Percentiles rank a stretch among this genome's conserved stretches.
Conservation (phyloP, 441 rosid species). For the Eruca vesicaria region DNA sequence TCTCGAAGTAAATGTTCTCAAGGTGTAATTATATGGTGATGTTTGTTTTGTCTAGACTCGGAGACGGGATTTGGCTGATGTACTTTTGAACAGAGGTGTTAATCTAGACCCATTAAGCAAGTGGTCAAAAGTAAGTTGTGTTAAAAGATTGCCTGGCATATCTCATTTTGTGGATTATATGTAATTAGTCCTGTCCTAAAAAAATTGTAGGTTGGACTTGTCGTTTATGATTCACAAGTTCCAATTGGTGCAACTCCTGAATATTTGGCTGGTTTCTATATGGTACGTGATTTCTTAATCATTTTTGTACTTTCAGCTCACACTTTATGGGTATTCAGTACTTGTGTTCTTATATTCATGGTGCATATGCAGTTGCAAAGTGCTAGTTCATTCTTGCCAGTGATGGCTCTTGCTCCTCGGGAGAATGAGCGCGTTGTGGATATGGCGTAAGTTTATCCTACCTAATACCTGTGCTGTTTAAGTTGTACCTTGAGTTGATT, state of each 20-base stretch:
- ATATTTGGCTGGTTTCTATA: slow-evolving; percentile 69
- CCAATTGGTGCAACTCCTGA: slow-evolving; percentile 99
- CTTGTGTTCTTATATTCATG: slow-evolving; percentile 7
- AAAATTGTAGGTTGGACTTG: slow-evolving; percentile 74
- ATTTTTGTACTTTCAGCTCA: slow-evolving; percentile 2
- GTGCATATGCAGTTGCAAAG: slow-evolving; percentile 71
- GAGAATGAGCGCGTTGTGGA: slow-evolving; percentile 88
- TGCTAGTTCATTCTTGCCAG: slow-evolving; percentile 95
- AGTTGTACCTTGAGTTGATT: neutral
- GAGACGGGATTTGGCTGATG: slow-evolving; percentile 94
- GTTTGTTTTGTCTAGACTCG: slow-evolving; percentile 53
- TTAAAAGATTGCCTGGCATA: neutral
- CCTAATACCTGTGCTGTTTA: neutral
- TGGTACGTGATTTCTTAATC: slow-evolving; percentile 29
- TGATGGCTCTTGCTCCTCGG: slow-evolving; percentile 99
- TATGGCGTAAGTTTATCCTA: slow-evolving; percentile 77
- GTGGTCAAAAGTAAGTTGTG: slow-evolving; percentile 83
- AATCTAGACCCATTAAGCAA: slow-evolving; percentile 90
- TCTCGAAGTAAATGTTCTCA: neutral
- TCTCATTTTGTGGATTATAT: slow-evolving; percentile 9
- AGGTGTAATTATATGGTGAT: slow-evolving; percentile 2
- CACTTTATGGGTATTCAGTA: neutral
- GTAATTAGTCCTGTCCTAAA: neutral
- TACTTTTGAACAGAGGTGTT: slow-evolving; percentile 91
- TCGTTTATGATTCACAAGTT: slow-evolving; percentile 90